Evolutionary conservation across 129 eudicot species (phyloP).

Genomic region (Saposhnikovia divaricata): DNA sequence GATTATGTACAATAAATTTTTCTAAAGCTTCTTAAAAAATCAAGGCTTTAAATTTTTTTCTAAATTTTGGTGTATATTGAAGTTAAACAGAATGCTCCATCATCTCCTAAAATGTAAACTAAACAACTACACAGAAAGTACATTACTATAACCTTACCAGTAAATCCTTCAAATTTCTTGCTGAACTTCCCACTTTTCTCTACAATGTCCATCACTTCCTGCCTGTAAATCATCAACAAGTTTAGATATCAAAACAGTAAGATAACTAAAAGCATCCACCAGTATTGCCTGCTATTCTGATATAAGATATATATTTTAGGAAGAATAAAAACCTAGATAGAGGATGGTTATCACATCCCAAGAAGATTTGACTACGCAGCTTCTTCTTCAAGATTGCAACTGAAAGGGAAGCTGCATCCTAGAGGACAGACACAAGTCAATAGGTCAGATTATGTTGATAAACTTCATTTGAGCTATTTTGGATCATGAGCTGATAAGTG

Average conservation of each 20-base stretch:
- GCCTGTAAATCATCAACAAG: conserved; percentile 38
- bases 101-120: background rate
- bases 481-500: background rate
- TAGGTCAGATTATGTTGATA: background rate
- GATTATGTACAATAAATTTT: background rate
- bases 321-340: conserved; percentile 53
- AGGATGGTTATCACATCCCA: conserved; percentile 96
- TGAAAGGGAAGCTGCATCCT: conserved; percentile 93
- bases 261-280: background rate
- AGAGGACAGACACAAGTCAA: conserved; percentile 6
- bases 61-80: background rate
- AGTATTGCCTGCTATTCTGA: background rate
- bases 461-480: background rate
- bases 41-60: too few relatives aligned
- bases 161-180: conserved; percentile 63
- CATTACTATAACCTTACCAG: conserved; percentile 36
- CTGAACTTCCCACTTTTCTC: conserved; percentile 69
- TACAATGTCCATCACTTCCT: conserved; percentile 84
- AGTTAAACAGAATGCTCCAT: background rate
- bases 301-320: background rate
- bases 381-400: conserved; percentile 74
- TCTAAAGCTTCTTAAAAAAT: background rate
- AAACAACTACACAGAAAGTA: background rate
- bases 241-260: background rate
- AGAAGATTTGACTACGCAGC: conserved; percentile 46